Evolutionary conservation across 192 early-diverging fungal genomes (phyloP), one percentile per base, ranked within the genome.

Genomic region (Martensiomyces pterosporus): DNA sequence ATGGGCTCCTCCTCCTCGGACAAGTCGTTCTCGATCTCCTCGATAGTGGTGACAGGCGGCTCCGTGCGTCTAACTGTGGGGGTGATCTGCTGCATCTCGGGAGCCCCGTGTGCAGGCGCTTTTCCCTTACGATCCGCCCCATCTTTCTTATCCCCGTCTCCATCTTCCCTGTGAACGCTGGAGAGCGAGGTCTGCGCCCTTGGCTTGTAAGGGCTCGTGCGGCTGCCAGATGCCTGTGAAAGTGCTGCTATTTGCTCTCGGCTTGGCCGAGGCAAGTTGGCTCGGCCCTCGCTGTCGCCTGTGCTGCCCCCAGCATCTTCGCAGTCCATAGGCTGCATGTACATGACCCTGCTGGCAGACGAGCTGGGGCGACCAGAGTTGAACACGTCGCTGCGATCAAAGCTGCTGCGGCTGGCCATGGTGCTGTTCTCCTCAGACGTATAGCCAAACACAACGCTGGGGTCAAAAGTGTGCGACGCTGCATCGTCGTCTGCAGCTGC

Each of bases 391-490:
- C 62, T 60, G 46, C 57, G 62, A 10, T 61, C 69, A 26, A 73
- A 60, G 41, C 69, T 73, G 50, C 57, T 73, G 45, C 62, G 69
- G 19, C 69, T 73, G 24, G 62, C 69, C 62, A 73, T 60, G 1
- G 69, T 73, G 62, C 69, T 73, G 52, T 56, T 65, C 22, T 73
- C 69, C 37, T 73, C 69, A 2, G 62, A 65, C 29, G 53, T 73
- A 23, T 64, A 65, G 0, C 62, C 69, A 61, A 65, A 73, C 45
- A 73, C 61, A 19, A 65, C 23, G 26, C 57, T 56, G 15, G 69
- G 56, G 34, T 73, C 69, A 53, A 64, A 73, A 13, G 62, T 43
- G 37, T 9, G 32, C 24, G 25, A 9, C 7, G 2, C 43, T 14
- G 4, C 24, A 7, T 21, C 17, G 9, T 22, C 13, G 3, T 34